Base-by-base conservation (phyloP, 768 basidiomycete genomes). In the Crucibulum laeve region DNA sequence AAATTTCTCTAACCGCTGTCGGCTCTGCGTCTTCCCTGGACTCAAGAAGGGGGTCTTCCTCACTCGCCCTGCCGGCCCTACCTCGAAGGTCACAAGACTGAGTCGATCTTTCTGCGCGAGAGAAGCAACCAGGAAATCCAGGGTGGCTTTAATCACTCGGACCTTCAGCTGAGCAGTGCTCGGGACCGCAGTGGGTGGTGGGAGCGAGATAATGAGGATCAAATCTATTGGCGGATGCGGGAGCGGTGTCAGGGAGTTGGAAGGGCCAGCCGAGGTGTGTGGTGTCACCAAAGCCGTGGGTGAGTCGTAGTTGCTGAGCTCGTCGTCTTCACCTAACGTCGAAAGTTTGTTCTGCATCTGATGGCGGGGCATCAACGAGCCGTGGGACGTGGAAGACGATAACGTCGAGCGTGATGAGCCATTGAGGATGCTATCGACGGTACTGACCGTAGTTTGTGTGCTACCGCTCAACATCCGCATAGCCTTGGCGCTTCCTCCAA, bases 1-100 rank as follows among this genome's bases (percentile, higher is more conserved):
- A 60, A 96, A 94, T 57, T 76, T 81, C 44, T 76, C 72, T 30
- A 97, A 69, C 57, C 90, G 69, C 52, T 66, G 68, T 45, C 82
- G 76, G 58, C 90, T 89, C 42, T 82, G 79, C 37, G 74, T 53
- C 57, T 81, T 79, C 1, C 87, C 87, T 2, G 80, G 67, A 45
- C 71, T 77, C 58, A 99, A 65, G 71, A 95, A 97, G 14, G 95
- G 94, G n/a, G 94, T 96, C 68, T 89, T 92, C 49, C 92, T 74
- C 25, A 98, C 87, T 43, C 73, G 69, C 0, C 93, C 93, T 1
- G 82, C 85, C 6, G 76, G 54, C 11, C 94, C 95, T 5, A 91
- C 84, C 59, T 97, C 91, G 52, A 93, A 98, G 0, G 93, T 93
- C 19, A 98, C 92, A 52, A 98, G 56, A 51, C 89, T 89, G 46